phyloP scores from a whole-genome alignment of 2,329 filamentous ascomycete genomes.

The Claviceps paspali region DNA sequence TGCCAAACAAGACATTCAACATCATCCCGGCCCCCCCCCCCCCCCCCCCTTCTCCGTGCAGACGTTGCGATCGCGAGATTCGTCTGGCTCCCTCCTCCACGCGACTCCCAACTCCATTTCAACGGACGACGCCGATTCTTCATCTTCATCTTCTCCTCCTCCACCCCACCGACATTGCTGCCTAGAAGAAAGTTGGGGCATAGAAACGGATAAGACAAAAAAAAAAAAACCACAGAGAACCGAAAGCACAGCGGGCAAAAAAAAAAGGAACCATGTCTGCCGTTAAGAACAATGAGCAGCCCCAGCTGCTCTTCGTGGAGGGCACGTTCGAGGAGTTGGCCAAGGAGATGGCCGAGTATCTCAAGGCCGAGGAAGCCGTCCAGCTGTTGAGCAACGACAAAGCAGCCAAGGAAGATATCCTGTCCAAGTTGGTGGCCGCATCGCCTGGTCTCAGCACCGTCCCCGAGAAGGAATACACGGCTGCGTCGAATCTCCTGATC shows the following conservation, averaged over 20 bases:
- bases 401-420: constrained; percentile 57
- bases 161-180: too few species aligned
- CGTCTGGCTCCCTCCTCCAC: constrained; percentile 6
- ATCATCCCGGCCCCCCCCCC: constrained; percentile 13
- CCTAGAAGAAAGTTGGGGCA: too few species aligned
- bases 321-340: constrained; percentile 86
- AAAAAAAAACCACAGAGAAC: too few species aligned
- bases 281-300: constrained; percentile 30
- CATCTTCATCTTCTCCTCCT: too few species aligned
- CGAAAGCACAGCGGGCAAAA: too few species aligned
- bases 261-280: constrained; percentile 10
- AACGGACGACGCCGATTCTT: too few species aligned
- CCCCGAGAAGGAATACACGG: constrained; percentile 91
- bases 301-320: constrained; percentile 63
- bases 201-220: too few species aligned
- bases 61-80: constrained; percentile 11
- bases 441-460: constrained; percentile 65
- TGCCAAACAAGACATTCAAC: constrained; percentile 12
- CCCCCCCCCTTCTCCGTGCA: constrained; percentile 5
- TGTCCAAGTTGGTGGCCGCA: constrained; percentile 78
- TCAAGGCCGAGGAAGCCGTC: constrained; percentile 70
- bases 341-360: constrained; percentile 86
- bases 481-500: constrained; percentile 92
- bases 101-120: constrained; percentile 8
- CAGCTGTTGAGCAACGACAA: constrained; percentile 58